These are phyloP conservation scores for Scheffersomyces cryptocercus DNA, from an alignment of 1,139 yeast species.

Conservation along the genomic window DNA sequence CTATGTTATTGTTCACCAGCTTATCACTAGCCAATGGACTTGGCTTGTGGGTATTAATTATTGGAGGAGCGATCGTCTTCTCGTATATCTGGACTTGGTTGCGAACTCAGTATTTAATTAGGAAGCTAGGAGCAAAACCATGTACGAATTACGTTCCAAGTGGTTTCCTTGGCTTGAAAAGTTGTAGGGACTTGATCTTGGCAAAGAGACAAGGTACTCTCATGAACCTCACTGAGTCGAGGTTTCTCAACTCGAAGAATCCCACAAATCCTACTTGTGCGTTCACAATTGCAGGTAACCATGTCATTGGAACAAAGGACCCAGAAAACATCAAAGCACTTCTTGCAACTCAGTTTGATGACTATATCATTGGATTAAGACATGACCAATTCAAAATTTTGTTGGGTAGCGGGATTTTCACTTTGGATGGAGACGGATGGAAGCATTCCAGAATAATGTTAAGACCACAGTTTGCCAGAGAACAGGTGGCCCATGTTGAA, in stretches of 20 bases:
- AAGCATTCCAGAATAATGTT: slow-evolving; percentile 58
- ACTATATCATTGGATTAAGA: slow-evolving; percentile 53
- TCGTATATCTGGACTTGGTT: no score
- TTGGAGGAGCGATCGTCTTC: no score
- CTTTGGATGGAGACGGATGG: slow-evolving; percentile 58
- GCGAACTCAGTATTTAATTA: not conserved
- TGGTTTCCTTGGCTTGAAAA: slow-evolving; percentile 14
- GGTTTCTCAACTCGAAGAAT: slow-evolving; percentile 5
- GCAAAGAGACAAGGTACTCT: slow-evolving; percentile 12
- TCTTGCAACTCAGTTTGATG: slow-evolving; percentile 48
- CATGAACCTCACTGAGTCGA: slow-evolving; percentile 8
- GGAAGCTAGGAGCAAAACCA: slow-evolving; percentile 11
- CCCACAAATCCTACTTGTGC: slow-evolving; percentile 12
- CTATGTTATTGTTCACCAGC: no score
- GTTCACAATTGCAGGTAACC: slow-evolving; percentile 15
- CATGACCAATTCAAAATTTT: slow-evolving; percentile 43
- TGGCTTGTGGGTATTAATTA: no score
- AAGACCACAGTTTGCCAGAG: slow-evolving; percentile 60
- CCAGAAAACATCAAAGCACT: slow-evolving; percentile 38
- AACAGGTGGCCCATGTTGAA: slow-evolving; percentile 52
- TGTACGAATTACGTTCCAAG: slow-evolving; percentile 7
- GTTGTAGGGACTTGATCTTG: slow-evolving; percentile 5
- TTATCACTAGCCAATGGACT: no score
- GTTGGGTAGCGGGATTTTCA: slow-evolving; percentile 60
- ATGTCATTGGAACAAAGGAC: slow-evolving; percentile 18